Evolutionary conservation across 164 flowering plant species (phyloP).

Genomic region (Stephania cephalantha): DNA sequence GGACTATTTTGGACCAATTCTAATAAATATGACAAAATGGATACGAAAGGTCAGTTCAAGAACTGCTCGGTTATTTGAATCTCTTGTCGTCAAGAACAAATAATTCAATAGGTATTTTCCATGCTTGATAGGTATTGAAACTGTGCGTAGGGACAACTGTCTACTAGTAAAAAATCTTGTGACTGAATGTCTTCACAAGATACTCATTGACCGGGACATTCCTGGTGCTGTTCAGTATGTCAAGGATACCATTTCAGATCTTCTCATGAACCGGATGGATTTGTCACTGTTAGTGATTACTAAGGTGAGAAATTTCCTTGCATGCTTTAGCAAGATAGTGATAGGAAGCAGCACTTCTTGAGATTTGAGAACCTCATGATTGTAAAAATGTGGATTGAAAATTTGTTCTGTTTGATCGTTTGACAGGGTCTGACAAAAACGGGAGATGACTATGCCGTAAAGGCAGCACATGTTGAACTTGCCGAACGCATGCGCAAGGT

Average conservation of each 20-base stretch:
- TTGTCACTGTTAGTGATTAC: constrained; percentile 93
- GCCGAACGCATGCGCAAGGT: constrained; percentile 99
- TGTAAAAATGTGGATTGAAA: neutral
- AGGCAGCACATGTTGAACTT: constrained; percentile 97
- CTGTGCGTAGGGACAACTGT: constrained; percentile 96
- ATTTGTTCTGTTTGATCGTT: constrained; percentile 4
- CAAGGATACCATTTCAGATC: constrained; percentile 91
- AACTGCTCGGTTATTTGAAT: constrained; percentile 1
- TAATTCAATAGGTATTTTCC: constrained; percentile 7
- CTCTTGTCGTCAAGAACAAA: neutral
- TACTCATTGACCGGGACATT: constrained; percentile 78
- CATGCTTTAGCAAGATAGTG: neutral
- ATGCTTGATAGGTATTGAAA: constrained; percentile 73
- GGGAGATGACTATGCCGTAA: constrained; percentile 94
- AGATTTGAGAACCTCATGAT: neutral
- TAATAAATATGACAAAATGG: constrained; percentile 96
- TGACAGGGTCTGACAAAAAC: constrained; percentile 91
- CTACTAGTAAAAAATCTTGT: constrained; percentile 88
- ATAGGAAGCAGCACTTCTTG: neutral
- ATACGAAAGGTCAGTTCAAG: constrained; percentile 67
- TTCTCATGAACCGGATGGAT: constrained; percentile 97
- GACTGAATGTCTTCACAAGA: constrained; percentile 90
- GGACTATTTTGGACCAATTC: constrained; percentile 91
- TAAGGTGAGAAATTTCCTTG: constrained; percentile 42
- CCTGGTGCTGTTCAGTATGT: constrained; percentile 94